These are phyloP conservation scores for Globisporangium cystogenes DNA, from an alignment of 352 stramenopile genomes.

Conservation along the genomic window DNA sequence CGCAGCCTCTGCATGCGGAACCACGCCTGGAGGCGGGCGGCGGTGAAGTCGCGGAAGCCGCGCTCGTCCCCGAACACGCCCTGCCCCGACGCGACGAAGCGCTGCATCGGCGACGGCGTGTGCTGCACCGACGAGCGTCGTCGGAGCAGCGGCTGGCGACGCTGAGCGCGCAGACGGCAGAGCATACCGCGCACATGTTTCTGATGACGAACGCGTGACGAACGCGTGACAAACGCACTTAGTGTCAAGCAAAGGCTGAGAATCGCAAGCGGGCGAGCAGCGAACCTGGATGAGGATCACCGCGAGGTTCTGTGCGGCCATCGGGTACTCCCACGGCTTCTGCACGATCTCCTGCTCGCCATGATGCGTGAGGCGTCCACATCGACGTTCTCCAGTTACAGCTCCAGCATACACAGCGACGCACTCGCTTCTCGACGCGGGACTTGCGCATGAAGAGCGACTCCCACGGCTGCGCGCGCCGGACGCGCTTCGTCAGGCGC, in stretches of 20 bases:
- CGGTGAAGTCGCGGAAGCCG: slow-evolving; percentile 58
- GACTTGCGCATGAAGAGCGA: slow-evolving; percentile 83
- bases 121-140: neutral
- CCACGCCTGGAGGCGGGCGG: slow-evolving; percentile 61
- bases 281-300: slow-evolving; percentile 69
- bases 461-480: slow-evolving; percentile 38
- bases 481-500: slow-evolving; percentile 22
- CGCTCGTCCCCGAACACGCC: slow-evolving; percentile 49
- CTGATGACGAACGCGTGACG: slow-evolving; percentile 5
- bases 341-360: slow-evolving; percentile 47
- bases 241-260: no score
- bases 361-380: no score
- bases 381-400: no score
- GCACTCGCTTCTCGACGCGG: slow-evolving; percentile 49
- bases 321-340: slow-evolving; percentile 71
- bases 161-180: slow-evolving; percentile 20
- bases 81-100: slow-evolving; percentile 43
- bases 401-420: slow-evolving; percentile 1
- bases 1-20: slow-evolving; percentile 45
- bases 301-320: slow-evolving; percentile 75
- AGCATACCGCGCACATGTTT: slow-evolving; percentile 66
- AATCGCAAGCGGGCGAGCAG: neutral
- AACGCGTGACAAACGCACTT: neutral
- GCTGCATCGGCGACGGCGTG: slow-evolving; percentile 58
- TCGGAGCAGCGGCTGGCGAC: neutral